Conservation (phyloP, 257 asterid genomes). For the Echium plantagineum region DNA sequence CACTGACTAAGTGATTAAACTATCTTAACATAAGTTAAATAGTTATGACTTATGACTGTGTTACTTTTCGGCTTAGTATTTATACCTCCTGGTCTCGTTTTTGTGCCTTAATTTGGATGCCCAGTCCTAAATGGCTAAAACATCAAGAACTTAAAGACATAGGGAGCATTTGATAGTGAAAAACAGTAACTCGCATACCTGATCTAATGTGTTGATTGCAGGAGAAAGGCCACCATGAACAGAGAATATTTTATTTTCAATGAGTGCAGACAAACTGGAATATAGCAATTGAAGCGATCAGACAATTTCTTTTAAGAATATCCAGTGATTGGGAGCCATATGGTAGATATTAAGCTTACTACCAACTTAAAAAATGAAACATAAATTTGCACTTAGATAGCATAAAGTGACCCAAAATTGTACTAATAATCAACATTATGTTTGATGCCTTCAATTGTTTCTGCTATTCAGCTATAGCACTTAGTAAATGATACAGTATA, state of each 20-base stretch:
- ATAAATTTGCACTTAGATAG: not conserved
- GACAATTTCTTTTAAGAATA: no score
- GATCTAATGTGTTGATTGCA: slow-evolving; percentile 76
- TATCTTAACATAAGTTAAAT: no score
- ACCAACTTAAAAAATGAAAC: not conserved
- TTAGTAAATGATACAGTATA: not conserved
- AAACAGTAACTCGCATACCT: slow-evolving; percentile 31
- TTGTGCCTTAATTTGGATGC: no score
- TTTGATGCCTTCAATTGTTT: not conserved
- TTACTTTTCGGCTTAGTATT: no score
- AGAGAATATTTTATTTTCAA: slow-evolving; percentile 81
- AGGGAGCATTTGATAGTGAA: no score
- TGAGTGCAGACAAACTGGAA: slow-evolving; percentile 87
- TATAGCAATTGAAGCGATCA: not conserved
- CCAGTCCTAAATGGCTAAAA: no score
- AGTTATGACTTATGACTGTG: no score
- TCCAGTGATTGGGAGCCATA: not conserved
- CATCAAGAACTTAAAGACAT: no score
- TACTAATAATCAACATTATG: not conserved
- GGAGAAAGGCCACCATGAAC: slow-evolving; percentile 99
- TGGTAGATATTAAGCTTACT: not conserved
- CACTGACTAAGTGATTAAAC: no score
- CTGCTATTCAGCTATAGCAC: not conserved
- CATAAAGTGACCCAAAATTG: no score
- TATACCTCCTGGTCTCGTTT: no score